Conservation (phyloP, 495 filamentous ascomycete species). For the Penicillium cosmopolitanum region DNA sequence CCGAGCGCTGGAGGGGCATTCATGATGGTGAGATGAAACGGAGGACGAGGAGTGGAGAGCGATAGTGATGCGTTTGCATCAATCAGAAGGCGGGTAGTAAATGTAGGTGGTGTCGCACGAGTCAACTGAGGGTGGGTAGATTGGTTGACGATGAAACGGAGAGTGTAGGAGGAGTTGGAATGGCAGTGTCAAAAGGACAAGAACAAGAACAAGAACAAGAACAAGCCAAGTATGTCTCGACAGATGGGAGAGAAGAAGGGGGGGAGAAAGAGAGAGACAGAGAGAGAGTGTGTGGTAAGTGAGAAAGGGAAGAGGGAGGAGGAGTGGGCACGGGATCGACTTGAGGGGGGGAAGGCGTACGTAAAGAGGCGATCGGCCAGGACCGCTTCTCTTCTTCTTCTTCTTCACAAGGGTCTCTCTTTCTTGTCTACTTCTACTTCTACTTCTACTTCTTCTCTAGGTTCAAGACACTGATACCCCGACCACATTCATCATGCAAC, state of each 20-base stretch:
- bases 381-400: background rate
- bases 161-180: background rate
- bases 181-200: background rate
- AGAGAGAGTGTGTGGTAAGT: background rate
- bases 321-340: constrained; percentile 18
- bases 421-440: background rate
- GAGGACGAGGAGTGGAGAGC: constrained; percentile 24
- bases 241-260: constrained; percentile 3
- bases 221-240: background rate
- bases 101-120: constrained; percentile 26
- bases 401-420: background rate
- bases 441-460: background rate
- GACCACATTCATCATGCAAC: background rate
- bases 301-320: background rate
- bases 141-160: constrained; percentile 1
- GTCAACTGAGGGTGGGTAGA: constrained; percentile 12
- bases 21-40: constrained; percentile 42
- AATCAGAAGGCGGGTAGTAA: constrained; percentile 10
- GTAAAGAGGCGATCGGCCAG: constrained; percentile 11
- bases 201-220: no score
- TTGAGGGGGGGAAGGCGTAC: constrained; percentile 9
- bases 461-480: background rate
- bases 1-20: constrained; percentile 44
- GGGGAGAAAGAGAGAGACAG: constrained; percentile 4
- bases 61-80: constrained; percentile 16